Conservation (phyloP, 768 basidiomycete genomes). For the Hydnomerulius pinastri region DNA sequence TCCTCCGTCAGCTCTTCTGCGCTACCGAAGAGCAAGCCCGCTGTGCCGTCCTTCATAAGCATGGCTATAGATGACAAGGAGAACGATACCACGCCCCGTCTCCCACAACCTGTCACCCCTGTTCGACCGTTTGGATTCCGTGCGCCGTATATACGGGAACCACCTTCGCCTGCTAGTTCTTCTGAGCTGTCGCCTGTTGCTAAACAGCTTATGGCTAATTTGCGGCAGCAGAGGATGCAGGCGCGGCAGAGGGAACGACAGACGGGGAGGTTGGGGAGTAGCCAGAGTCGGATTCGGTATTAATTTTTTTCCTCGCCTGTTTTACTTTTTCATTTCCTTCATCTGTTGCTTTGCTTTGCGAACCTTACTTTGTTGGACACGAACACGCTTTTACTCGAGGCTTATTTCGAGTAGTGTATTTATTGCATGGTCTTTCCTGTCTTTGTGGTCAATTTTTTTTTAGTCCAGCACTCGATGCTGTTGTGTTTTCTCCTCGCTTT, state of each 20-base stretch:
- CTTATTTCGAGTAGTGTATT: slow-evolving; percentile 9
- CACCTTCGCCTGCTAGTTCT: slow-evolving; percentile 67
- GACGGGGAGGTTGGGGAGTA: slow-evolving; percentile 31
- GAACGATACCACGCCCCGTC: slow-evolving; percentile 25
- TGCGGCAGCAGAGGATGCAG: slow-evolving; percentile 45
- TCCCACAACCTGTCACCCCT: slow-evolving; percentile 46
- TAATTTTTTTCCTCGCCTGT: slow-evolving; percentile 18
- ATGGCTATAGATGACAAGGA: slow-evolving; percentile 18
- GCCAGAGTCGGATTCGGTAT: slow-evolving; percentile 33
- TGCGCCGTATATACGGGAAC: slow-evolving; percentile 25
- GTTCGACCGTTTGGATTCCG: slow-evolving; percentile 43
- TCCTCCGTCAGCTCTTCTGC: neutral
- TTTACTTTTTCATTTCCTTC: neutral
- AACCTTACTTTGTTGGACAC: slow-evolving; percentile 11
- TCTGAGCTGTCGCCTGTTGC: slow-evolving; percentile 73
- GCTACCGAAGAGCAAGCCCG: neutral
- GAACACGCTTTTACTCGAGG: neutral
- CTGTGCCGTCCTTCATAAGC: neutral
- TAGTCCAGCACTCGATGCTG: slow-evolving; percentile 1
- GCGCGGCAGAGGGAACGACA: slow-evolving; percentile 35
- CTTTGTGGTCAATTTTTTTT: slow-evolving; percentile 8
- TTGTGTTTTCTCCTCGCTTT: neutral
- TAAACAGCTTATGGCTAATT: slow-evolving; percentile 65
- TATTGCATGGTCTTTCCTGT: slow-evolving; percentile 4
- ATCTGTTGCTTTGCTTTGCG: slow-evolving; percentile 12